Percentiles rank a stretch among this genome's conserved stretches.
Conservation (phyloP, 164 flowering plant species). For the Sextonia rubra region DNA sequence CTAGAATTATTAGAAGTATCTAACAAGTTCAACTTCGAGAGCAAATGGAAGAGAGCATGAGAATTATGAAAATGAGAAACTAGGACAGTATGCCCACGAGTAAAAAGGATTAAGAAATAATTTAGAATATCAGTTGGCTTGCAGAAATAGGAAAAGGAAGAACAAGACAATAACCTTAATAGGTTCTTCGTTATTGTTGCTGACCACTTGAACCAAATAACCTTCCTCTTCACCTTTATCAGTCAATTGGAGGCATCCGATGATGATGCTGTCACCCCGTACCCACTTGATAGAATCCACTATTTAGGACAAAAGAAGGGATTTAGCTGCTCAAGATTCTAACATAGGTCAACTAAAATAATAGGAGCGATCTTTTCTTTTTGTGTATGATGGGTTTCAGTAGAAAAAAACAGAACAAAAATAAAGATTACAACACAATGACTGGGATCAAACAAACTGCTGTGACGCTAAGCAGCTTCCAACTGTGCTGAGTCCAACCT, state of each 20-base stretch:
- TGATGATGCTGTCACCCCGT: slow-evolving; percentile 63
- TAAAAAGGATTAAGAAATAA: neutral
- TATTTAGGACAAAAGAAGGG: slow-evolving; percentile 20
- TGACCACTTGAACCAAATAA: slow-evolving; percentile 68
- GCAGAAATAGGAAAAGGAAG: neutral
- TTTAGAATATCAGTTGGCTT: neutral
- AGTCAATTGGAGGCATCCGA: slow-evolving; percentile 62
- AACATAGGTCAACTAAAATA: too few relatives aligned
- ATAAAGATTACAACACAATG: too few relatives aligned
- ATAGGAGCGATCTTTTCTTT: too few relatives aligned
- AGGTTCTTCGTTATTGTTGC: slow-evolving; percentile 40
- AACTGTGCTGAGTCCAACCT: too few relatives aligned
- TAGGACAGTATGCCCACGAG: neutral
- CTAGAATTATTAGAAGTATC: too few relatives aligned
- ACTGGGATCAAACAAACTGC: too few relatives aligned
- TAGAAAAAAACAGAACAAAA: too few relatives aligned
- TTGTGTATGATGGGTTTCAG: too few relatives aligned
- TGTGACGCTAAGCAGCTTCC: too few relatives aligned
- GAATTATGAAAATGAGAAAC: too few relatives aligned
- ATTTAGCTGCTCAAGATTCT: too few relatives aligned
- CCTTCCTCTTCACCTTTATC: slow-evolving; percentile 60
- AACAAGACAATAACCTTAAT: slow-evolving; percentile 49
- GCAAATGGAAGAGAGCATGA: neutral
- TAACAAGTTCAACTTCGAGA: neutral
- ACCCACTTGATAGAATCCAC: slow-evolving; percentile 91